Evolutionary conservation across 2,329 filamentous ascomycete genomes (phyloP), one percentile per base, ranked within the genome.

Genomic region (Parastagonospora nodorum): DNA sequence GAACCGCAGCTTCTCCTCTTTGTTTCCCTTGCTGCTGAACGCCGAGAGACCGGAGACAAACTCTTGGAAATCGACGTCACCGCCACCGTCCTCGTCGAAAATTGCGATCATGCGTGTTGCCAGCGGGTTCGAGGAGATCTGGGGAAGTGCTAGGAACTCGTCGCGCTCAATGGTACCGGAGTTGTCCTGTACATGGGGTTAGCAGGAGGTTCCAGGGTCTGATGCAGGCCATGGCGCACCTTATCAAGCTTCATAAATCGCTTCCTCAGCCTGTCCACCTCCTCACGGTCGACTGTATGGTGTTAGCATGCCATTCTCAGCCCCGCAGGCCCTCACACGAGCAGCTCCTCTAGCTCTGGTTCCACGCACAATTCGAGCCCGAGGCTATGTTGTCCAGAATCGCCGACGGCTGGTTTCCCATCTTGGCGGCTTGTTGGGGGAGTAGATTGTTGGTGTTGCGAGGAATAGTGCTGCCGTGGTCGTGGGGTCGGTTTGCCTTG

Each of bases 161-260:
- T 97, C 93, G 70, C 94, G 92, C 77, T 99, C 94, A 77, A 99
- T 96, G 41, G 94, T 97, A 64, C 94, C 94, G 11, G 92, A 97
- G 79, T 95, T 95, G 75, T 99, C 93, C 93, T 97, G 46, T 9
- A 14, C 10, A 8, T 10, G 2, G 36, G 40, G 55, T 24, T 48
- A 47, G 16, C 30, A 51, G 28, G 49, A 35, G 36, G 27, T 37
- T 37, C 28, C n/a, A 9, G 5, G 15, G 10, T 10, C n/a, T 39
- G 15, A 7, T 4, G 30, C 12, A 28, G 19, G 1, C 10, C 61
- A 24, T 33, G 11, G 41, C 79, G 62, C 77, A 94, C 93, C 85
- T 97, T 97, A 78, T 99, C 94, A 53, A 99, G 82, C 79, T 99
- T 99, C 93, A 97, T 97, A 73, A 99, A 99, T 56, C 93, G 86